phyloP scores from a whole-genome alignment of 208 protist species.

The Trypanosoma cruzi region DNA sequence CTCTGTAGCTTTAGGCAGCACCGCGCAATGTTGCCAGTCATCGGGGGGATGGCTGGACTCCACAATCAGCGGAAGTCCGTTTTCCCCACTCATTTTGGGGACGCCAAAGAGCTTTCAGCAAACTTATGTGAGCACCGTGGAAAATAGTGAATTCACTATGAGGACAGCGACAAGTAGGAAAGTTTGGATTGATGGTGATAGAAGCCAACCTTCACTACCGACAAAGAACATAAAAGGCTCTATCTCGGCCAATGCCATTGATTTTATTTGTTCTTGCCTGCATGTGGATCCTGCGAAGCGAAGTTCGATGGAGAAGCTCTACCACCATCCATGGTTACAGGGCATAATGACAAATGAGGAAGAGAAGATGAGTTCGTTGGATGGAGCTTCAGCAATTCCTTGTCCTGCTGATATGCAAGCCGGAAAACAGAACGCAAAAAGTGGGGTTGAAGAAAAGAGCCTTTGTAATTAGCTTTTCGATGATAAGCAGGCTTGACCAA shows the following conservation, averaged over 20 bases:
- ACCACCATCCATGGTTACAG: conserved; percentile 61
- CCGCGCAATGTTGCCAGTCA: neutral
- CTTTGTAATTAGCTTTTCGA: no score
- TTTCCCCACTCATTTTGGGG: neutral
- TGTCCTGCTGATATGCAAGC: no score
- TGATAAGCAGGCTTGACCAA: no score
- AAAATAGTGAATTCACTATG: neutral
- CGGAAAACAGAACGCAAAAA: neutral
- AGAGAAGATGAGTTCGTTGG: neutral
- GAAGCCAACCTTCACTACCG: neutral
- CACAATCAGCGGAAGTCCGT: neutral
- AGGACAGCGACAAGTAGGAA: neutral
- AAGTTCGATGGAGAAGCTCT: conserved; percentile 54
- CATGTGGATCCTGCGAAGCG: conserved; percentile 39
- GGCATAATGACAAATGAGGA: conserved; percentile 6
- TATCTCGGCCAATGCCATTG: conserved; percentile 49
- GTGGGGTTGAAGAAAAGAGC: neutral
- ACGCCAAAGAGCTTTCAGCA: neutral
- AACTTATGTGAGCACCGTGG: neutral
- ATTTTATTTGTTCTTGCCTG: conserved; percentile 64
- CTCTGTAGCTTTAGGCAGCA: neutral
- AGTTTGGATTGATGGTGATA: neutral
- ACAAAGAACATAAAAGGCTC: conserved; percentile 9
- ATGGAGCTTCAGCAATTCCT: no score
- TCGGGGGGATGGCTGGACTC: neutral